Base-by-base conservation (phyloP, 2,329 filamentous ascomycete species). In the Beauveria scarabaeidicola region DNA sequence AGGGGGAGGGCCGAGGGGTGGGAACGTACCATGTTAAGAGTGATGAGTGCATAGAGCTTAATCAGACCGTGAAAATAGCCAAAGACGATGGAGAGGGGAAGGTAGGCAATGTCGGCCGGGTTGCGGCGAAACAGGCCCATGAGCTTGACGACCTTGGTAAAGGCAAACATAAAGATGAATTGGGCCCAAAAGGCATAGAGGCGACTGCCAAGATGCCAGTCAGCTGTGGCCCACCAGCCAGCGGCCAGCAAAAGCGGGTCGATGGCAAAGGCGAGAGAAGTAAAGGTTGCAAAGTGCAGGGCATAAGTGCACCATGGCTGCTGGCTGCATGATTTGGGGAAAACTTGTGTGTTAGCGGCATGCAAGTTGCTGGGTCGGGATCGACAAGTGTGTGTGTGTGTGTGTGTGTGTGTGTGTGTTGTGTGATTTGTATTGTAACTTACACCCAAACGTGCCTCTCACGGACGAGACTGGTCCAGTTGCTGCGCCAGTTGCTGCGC, bases 401-500 rank as follows among this genome's bases (percentile, higher is more conserved):
- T 38, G 43, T 46, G 19, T 47, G 43, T 47, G 40, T 48, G 38
- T 17, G 15, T 27, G 36, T 38, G 43, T 46, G 19, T 46, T 47
- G 43, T 47, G 40, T 48, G 38, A 2, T 43, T 48, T 36, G 15
- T 36, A 36, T 36, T 36, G 32, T 5, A 50, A 85, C 91, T 87
- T 82, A 96, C 92, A 77, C 86, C 85, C 89, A 91, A 69, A 97
- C 90, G 69, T 91, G 83, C 70, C 88, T 80, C 75, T 97, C 93
- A 64, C 84, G 84, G 64, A 93, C 82, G 69, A 97, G 81, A 73
- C 91, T 97, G 56, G 91, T 97, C 74, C 91, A 87, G 74, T 97
- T 97, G 78, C 91, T 96, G 70, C 93, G 83, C 93, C 93, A 97
- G 75, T 97, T 97, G 79, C 92, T 97, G 69, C 93, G 86, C 47